These are phyloP conservation scores for Colletotrichum salicis DNA, from an alignment of 2,329 filamentous ascomycete genomes.

Conservation along the genomic window DNA sequence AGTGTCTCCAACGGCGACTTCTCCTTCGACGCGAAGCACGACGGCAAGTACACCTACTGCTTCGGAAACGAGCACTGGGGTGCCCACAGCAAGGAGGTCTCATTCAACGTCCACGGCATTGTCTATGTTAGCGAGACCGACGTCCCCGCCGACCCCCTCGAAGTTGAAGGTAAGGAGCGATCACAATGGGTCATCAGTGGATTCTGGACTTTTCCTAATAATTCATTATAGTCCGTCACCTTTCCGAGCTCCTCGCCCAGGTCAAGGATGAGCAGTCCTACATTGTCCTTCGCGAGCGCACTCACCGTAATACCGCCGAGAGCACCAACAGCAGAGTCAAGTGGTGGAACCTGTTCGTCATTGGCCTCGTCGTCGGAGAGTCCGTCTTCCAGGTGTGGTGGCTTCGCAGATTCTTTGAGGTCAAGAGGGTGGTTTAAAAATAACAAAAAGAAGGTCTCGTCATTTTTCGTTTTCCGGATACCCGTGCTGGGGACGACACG, in stretches of 20 bases:
- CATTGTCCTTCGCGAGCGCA: slow-evolving; percentile 93
- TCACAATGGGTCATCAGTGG: background rate
- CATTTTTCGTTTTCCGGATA: slow-evolving; percentile 23
- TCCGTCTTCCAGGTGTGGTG: slow-evolving; percentile 99
- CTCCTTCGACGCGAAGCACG: slow-evolving; percentile 84
- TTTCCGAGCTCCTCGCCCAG: slow-evolving; percentile 87
- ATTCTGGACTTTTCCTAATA: background rate
- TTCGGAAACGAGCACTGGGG: slow-evolving; percentile 99
- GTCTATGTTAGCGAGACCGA: slow-evolving; percentile 95
- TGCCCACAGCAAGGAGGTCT: slow-evolving; percentile 95
- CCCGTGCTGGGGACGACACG: slow-evolving; percentile 19
- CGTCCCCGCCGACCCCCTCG: slow-evolving; percentile 84
- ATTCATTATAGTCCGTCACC: slow-evolving; percentile 72
- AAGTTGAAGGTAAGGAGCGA: slow-evolving; percentile 78
- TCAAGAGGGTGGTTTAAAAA: slow-evolving; percentile 72
- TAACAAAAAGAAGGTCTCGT: background rate
- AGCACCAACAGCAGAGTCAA: slow-evolving; percentile 98
- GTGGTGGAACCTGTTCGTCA: slow-evolving; percentile 99
- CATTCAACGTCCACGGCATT: slow-evolving; percentile 98
- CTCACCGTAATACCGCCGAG: slow-evolving; percentile 97
- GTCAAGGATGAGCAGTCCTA: slow-evolving; percentile 99
- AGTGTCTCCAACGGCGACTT: slow-evolving; percentile 90
- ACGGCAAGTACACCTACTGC: slow-evolving; percentile 95
- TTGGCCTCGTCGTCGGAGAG: slow-evolving; percentile 87
- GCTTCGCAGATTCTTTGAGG: slow-evolving; percentile 98